Evolutionary conservation across 1,139 yeast species (phyloP), one percentile per base, ranked within the genome.

Genomic region (Zygoascus hellenicus): DNA sequence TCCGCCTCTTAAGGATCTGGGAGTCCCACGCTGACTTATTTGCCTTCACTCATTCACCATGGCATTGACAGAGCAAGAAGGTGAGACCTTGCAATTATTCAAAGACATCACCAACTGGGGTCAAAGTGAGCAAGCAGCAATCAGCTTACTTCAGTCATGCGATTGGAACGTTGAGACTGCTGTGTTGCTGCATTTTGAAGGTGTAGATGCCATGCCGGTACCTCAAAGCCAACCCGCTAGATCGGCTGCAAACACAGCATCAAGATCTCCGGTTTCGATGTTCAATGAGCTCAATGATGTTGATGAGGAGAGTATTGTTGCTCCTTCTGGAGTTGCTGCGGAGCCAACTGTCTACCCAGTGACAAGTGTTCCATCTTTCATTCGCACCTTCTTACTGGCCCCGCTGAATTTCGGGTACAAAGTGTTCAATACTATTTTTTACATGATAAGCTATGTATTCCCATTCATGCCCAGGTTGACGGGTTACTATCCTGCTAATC

Each of bases 401-500:
- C 71, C 72, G 5, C 52, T 69, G 29, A 56, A 59, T 30, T 43
- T 63, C n/a, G 61, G 65, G 10, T 58, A 58, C 52, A 60, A 58
- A 48, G 46, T 61, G 31, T 51, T 66, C 47, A 61, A 60, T 41
- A 54, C 61, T n/a, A 42, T 62, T 14, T 52, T 64, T 39, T 64
- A 61, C 53, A 57, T 66, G 37, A 45, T 65, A 16, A 54, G 68
- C 9, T 55, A 58, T 51, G 42, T 66, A 29, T 61, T 68, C 44
- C 69, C 71, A 10, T 59, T 64, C 45, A 48, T 64, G 48, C 69
- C 69, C 11, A 55, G 69, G 11, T 50, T 64, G 38, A 62, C 67
- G 3, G 70, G 70, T 14, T 60, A 64, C 48, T 62, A 64, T 49
- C 65, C 69, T 2, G 64, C 68, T 17, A 64, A 65, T 47, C 52